These are phyloP conservation scores for Phylloporus sp. DNA, from an alignment of 768 basidiomycete genomes.

Conservation along the genomic window DNA sequence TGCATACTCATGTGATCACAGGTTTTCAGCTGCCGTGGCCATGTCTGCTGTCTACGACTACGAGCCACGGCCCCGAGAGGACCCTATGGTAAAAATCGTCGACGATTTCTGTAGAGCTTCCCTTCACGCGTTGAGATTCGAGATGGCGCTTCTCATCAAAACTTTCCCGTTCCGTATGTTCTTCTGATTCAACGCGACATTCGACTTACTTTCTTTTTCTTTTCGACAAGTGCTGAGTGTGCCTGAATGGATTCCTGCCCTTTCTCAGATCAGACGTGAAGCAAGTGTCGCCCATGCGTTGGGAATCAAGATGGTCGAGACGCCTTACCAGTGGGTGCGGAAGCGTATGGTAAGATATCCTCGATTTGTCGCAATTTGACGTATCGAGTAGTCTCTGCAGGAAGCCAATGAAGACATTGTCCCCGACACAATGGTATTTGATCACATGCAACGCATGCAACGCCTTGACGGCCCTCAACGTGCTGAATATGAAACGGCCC, in stretches of 20 bases:
- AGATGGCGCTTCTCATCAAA: no score
- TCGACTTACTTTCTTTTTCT: neutral
- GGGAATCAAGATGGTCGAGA: neutral
- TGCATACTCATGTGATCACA: no score
- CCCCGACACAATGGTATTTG: neutral
- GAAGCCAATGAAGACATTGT: neutral
- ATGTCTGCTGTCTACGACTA: no score
- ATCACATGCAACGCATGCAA: constrained; percentile 9
- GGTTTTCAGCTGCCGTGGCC: no score
- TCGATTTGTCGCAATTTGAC: neutral
- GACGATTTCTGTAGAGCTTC: no score
- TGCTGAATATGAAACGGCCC: constrained; percentile 1
- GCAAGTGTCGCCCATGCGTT: constrained; percentile 13
- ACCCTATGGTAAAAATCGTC: no score
- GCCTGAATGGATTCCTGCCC: constrained; percentile 37
- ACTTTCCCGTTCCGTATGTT: neutral
- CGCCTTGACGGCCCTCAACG: constrained; percentile 3
- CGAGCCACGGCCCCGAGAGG: no score
- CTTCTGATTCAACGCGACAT: no score
- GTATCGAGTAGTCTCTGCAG: neutral
- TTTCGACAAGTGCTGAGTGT: constrained; percentile 1
- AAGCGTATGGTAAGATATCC: neutral
- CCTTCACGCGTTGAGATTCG: no score
- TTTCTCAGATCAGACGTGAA: constrained; percentile 28
- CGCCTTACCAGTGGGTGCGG: neutral